phyloP scores from a whole-genome alignment of 148 eudicot genomes.

The Cornus suecica region DNA sequence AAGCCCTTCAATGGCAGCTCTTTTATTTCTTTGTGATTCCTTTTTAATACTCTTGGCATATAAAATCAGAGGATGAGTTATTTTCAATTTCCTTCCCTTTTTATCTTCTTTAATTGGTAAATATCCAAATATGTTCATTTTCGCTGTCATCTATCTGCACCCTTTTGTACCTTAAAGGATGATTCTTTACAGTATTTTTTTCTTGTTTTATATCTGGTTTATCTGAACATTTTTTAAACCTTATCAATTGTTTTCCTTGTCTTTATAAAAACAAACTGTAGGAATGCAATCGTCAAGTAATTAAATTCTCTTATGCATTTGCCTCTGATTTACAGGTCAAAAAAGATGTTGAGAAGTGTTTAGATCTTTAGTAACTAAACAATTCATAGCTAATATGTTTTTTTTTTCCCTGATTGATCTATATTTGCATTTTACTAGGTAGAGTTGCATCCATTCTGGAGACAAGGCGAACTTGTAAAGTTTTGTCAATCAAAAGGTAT shows the following conservation, averaged over 20 bases:
- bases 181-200: neutral
- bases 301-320: neutral
- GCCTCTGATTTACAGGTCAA: neutral
- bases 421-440: constrained; percentile 16
- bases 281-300: neutral
- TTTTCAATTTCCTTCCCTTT: neutral
- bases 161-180: no score
- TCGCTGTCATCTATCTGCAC: no score
- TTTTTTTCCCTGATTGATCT: neutral
- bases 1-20: no score
- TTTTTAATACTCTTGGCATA: no score
- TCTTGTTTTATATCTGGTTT: neutral
- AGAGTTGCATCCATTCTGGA: constrained; percentile 37
- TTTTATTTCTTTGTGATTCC: no score
- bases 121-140: no score
- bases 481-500: constrained; percentile 31
- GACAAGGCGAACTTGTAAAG: constrained; percentile 34
- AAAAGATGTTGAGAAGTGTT: neutral
- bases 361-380: neutral
- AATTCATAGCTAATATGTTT: neutral
- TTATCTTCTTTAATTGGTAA: neutral
- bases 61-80: no score
- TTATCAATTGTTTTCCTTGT: neutral
- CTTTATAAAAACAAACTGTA: neutral
- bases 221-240: neutral